A percentile compares a stretch with the other conserved stretches of the same genome.
Evolutionary conservation across 257 asterid species (phyloP).

Genomic region (Mitragyna speciosa): DNA sequence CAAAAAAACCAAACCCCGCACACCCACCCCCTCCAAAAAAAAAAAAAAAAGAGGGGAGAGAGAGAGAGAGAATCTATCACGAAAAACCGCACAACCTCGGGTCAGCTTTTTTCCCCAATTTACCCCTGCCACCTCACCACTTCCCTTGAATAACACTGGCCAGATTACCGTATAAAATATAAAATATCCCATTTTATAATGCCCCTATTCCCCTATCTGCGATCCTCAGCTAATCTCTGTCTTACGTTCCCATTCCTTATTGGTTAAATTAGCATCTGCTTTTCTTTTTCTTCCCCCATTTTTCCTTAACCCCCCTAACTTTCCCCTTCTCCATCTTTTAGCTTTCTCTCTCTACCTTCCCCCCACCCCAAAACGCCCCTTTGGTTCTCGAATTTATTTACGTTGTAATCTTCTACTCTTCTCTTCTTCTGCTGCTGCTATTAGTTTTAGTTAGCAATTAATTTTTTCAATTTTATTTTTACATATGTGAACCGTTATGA

Average conservation of each 20-base stretch:
- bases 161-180: no score
- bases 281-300: slow-evolving; percentile 6
- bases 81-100: neutral
- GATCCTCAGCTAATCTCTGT: neutral
- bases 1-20: no score
- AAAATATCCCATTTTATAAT: neutral
- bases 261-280: slow-evolving; percentile 5
- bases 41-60: no score
- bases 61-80: neutral
- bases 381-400: neutral
- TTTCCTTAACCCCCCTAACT: neutral
- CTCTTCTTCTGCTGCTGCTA: neutral
- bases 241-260: neutral
- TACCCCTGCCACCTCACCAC: neutral
- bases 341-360: neutral
- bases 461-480: neutral
- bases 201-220: neutral
- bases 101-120: neutral
- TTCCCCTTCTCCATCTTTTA: neutral
- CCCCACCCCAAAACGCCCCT: neutral
- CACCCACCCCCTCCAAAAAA: no score
- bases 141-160: neutral
- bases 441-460: neutral
- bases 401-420: neutral
- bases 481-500: slow-evolving; percentile 4